These are phyloP conservation scores for Schizophyllum commune DNA, from an alignment of 1,284 basidiomycete species.

Conservation along the genomic window DNA sequence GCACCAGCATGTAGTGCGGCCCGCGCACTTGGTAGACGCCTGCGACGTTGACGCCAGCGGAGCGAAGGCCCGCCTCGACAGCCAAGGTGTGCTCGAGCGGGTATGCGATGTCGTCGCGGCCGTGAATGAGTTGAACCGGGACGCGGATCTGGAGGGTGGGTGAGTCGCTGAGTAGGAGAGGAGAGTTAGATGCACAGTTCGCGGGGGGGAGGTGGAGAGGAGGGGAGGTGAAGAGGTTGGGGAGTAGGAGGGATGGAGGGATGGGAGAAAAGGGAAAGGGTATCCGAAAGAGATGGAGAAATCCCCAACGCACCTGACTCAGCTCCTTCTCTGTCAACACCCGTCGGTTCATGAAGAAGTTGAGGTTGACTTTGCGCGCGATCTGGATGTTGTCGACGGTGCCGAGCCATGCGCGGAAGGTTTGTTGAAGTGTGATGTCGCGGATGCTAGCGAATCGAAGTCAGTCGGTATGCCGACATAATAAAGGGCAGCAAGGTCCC, in stretches of 20 bases:
- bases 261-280: no score
- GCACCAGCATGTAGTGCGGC: background rate
- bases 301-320: constrained; percentile 21
- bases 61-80: background rate
- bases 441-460: constrained; percentile 8
- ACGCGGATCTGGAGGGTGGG: constrained; percentile 16
- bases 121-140: constrained; percentile 26
- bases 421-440: constrained; percentile 18
- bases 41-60: background rate
- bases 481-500: no score
- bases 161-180: no score
- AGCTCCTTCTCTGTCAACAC: background rate
- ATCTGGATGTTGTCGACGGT: constrained; percentile 24
- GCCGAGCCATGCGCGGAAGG: constrained; percentile 18
- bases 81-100: constrained; percentile 12
- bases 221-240: no score
- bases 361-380: constrained; percentile 9
- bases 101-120: constrained; percentile 27
- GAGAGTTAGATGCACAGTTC: no score
- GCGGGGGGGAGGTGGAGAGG: no score
- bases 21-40: background rate
- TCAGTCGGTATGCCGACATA: background rate
- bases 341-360: background rate
- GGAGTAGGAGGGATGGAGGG: no score
- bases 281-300: no score